Evolutionary conservation across 1,284 basidiomycete species (phyloP).

Genomic region (Abortiporus biennis): DNA sequence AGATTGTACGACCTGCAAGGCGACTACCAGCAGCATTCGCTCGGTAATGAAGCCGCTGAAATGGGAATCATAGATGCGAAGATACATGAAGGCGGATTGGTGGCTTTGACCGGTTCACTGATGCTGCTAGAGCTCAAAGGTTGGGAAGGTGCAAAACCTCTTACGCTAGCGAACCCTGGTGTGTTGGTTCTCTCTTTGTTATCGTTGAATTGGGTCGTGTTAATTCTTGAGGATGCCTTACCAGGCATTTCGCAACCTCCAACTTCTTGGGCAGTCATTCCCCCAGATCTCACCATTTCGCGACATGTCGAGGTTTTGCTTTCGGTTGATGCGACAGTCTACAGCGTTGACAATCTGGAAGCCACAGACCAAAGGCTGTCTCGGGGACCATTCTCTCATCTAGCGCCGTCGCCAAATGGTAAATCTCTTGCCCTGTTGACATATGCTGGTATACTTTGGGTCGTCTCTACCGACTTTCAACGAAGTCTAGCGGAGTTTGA

Average conservation of each 20-base stretch:
- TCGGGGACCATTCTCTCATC: slow-evolving; percentile 82
- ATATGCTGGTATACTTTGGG: slow-evolving; percentile 72
- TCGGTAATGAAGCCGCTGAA: slow-evolving; percentile 83
- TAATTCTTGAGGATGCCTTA: neutral
- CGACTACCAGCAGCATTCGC: slow-evolving; percentile 79
- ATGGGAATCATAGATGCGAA: slow-evolving; percentile 81
- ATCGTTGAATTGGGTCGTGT: neutral
- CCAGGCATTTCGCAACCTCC: slow-evolving; percentile 73
- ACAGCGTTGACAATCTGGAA: slow-evolving; percentile 83
- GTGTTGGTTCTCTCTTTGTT: slow-evolving; percentile 22
- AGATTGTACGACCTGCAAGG: slow-evolving; percentile 86
- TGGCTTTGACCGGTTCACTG: slow-evolving; percentile 77
- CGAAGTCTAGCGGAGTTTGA: slow-evolving; percentile 86
- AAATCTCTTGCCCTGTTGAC: slow-evolving; percentile 87
- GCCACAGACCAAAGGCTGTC: slow-evolving; percentile 84
- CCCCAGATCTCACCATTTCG: slow-evolving; percentile 81
- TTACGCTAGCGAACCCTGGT: slow-evolving; percentile 69
- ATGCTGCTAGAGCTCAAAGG: slow-evolving; percentile 81
- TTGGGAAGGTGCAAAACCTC: slow-evolving; percentile 71
- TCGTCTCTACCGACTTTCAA: slow-evolving; percentile 91
- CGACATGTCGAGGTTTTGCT: slow-evolving; percentile 84
- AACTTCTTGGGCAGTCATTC: slow-evolving; percentile 79
- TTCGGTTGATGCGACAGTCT: slow-evolving; percentile 72
- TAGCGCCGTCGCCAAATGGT: slow-evolving; percentile 89
- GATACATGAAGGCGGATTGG: slow-evolving; percentile 82